Evolutionary conservation across 2,329 filamentous ascomycete species (phyloP), one percentile per base, ranked within the genome.

Genomic region (Neopestalotiopsis sp.): DNA sequence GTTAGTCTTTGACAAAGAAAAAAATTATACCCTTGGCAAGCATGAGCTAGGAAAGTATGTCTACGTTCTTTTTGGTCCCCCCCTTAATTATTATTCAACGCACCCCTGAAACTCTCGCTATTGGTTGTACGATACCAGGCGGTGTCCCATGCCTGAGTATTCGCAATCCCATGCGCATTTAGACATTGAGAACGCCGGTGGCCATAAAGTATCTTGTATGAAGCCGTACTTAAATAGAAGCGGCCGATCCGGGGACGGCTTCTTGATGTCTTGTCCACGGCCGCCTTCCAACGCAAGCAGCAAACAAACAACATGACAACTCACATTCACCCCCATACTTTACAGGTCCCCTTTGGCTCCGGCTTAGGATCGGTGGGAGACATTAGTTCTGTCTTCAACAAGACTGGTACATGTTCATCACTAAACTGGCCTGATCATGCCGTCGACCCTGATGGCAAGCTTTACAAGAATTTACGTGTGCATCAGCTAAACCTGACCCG

Each of bases 281-380:
- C 6, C 32, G 10, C 34, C 14, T 20, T 5, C 34, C 32, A 20
- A 62, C n/a, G n/a, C 32, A 34, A 20, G 7, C n/a, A 40, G 61
- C 17, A 45, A 45, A 14, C 57, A 53, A 13, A 38, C 28, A 56
- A 65, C 40, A 67, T 67, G 65, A 67, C 65, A 45, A 34, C 65
- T 67, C 65, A 67, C 10, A 20, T 67, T 10, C 32, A 61, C n/a
- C 49, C 53, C 56, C 14, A 5, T 72, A 6, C 66, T 81, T 17
- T 45, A 42, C 30, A 38, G 63, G 9, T 56, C 69, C 2, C 74
- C 73, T n/a, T 28, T 77, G 38, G 20, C 70, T 17, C 76, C 75
- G 40, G 61, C 79, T 59, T 71, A 75, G 12, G 56, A 67, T 14
- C 74, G 73, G 73, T 76, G 32, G 57, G 75, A 76, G 45, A 65